phyloP scores from a whole-genome alignment of 805 yeast species.

The Pachysolen tannophilus region DNA sequence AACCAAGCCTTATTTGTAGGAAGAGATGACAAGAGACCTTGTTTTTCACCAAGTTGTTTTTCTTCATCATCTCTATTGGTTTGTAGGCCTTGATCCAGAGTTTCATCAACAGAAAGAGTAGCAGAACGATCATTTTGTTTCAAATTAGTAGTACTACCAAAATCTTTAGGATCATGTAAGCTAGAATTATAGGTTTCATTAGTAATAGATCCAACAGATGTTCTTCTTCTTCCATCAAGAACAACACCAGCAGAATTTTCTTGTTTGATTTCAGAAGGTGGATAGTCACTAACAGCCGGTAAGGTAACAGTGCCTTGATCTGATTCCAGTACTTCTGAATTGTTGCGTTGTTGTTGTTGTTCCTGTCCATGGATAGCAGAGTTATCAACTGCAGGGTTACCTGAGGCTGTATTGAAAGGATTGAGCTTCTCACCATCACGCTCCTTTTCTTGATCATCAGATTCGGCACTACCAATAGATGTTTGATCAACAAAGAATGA shows the following conservation, averaged over 20 bases:
- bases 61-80: background rate
- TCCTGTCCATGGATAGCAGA: background rate
- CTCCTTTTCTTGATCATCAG: background rate
- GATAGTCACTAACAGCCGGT: background rate
- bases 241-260: background rate
- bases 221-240: background rate
- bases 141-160: no score
- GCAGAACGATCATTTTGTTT: no score
- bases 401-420: no score
- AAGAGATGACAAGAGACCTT: no score
- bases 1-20: slow-evolving; percentile 10
- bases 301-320: background rate
- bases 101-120: no score
- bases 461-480: slow-evolving; percentile 11
- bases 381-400: no score
- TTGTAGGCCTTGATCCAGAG: no score
- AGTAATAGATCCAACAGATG: background rate
- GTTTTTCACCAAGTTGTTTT: slow-evolving; percentile 8
- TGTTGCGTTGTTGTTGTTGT: background rate
- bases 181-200: no score
- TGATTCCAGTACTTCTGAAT: background rate
- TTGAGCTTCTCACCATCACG: slow-evolving; percentile 5
- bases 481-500: slow-evolving; percentile 35
- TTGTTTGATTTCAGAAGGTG: background rate
- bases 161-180: no score